Evolutionary conservation across 768 basidiomycete genomes (phyloP), one percentile per base, ranked within the genome.

Genomic region (Rhodotorula graminis): DNA sequence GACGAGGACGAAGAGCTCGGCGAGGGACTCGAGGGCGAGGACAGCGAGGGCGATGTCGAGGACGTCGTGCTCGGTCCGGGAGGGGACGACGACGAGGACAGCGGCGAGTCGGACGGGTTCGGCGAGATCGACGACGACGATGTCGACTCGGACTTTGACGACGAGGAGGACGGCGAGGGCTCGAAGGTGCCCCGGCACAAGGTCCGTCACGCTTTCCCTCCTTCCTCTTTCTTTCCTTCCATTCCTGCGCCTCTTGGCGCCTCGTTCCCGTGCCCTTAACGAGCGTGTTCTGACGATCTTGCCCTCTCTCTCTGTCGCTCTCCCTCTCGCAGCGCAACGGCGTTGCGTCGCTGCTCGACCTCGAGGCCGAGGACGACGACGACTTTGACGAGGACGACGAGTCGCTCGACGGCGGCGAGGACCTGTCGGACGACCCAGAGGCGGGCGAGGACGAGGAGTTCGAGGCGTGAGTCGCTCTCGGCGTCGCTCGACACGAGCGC

Each of bases 31-130:
- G 87, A 84, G 77, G 82, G 84, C 56, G 87, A 88, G 76, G 87
- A 85, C 14, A 87, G 87, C 69, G 89, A 90, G 49, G 87, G 84
- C 47, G 90, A 88, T 19, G 90, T 90, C 77, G 82, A 92, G 57
- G 91, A 82, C 37, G 78, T 80, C 31, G 80, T 80, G 25, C 84
- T 82, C 2, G 84, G 82, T 0, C 82, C 81, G 12, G 84, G 83
- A 0, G 84, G 80, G 0, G 84, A 83, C 50, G 66, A 63, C 14
- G 70, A 70, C 23, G 75, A 64, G n/a, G 73, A 72, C 56, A 76
- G 70, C 2, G 78, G 78, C 27, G 76, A 72, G 21, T 74, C 75
- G 33, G 64, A 61, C 25, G 71, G 57, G 12, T 72, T 69, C 25
- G 74, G 75, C 21, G 65, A 61, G 11, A 72, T 61, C 15, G 57